Evolutionary conservation across 1,139 yeast genomes (phyloP), one percentile per base, ranked within the genome.

Genomic region (Kodamaea suecica): DNA sequence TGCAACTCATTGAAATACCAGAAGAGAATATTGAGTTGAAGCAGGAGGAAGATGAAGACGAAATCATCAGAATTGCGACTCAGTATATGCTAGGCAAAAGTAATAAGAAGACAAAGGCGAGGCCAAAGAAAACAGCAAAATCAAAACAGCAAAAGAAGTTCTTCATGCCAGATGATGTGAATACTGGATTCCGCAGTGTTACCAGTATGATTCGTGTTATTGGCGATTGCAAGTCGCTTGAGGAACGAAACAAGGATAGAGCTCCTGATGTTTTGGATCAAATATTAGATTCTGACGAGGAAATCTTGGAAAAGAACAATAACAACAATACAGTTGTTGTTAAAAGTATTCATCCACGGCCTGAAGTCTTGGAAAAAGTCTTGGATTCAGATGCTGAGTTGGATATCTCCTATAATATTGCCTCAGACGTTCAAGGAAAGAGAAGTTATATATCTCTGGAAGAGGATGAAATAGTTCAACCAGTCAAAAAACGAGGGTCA

Each of bases 111-210:
- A 27, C 13, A 30, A 50, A 29, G 20, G 50, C 54, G 32, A 73
- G 73, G 43, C 57, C 32, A 14, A 40, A 36, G 21, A 38, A 34
- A 17, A 41, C 35, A 17, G 31, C 40, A 10, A 40, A 45, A 27
- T n/a, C n/a, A 5, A 61, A 56, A 31, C 32, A 41, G 1, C 48
- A 53, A 27, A 70, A 69, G 49, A 48, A 60, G 36, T 85, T 85
- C 47, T 78, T 78, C 54, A 80, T 85, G 86, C 95, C 95, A 0
- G 90, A 83, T 45, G 72, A 80, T 51, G 95, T 79, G 3, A 76
- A 71, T 23, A 73, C 82, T 0, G 94, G 94, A 1, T 85, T 87
- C 47, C 64, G 69, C 27, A 64, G 66, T 11, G 92, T 85, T 1
- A 63, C 76, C 3, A 58, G 61, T 25, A 49, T 82, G 60, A 70